These are phyloP conservation scores for Speleostelium caveatum DNA, from an alignment of 78 protist species.

Conservation along the genomic window DNA sequence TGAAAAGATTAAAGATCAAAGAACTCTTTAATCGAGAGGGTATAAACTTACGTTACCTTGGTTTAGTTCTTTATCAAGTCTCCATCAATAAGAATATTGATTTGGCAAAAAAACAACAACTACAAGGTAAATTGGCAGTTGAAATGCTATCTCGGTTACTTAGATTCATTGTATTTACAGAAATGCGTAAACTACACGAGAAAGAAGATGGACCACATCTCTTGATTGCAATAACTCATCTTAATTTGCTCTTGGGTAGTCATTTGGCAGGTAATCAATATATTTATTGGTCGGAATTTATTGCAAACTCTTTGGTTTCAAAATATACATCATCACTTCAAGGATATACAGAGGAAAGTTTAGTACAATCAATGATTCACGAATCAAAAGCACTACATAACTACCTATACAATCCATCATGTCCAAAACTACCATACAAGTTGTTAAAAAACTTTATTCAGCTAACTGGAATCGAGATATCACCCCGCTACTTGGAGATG, in stretches of 20 bases:
- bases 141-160: constrained; percentile 55
- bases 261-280: not conserved
- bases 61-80: constrained; percentile 12
- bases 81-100: not conserved
- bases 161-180: constrained; percentile 52
- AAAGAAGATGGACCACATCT: constrained; percentile 45
- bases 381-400: not conserved
- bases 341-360: not conserved
- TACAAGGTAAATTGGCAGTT: constrained; percentile 4
- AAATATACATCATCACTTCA: constrained; percentile 11
- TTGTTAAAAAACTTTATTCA: constrained; percentile 34
- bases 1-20: constrained; percentile 45
- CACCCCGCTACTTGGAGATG: not conserved
- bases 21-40: constrained; percentile 50
- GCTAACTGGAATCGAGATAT: constrained; percentile 42
- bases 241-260: not conserved
- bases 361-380: not conserved
- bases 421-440: constrained; percentile 7
- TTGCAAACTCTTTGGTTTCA: constrained; percentile 19
- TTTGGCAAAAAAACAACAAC: not conserved
- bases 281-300: constrained; percentile 35
- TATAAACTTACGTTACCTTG: constrained; percentile 60
- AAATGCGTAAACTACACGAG: constrained; percentile 51
- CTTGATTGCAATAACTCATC: constrained; percentile 9
- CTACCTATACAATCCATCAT: not conserved